These are phyloP conservation scores for Typha latifolia DNA, from an alignment of 176 grass and related monocot species.

Conservation along the genomic window DNA sequence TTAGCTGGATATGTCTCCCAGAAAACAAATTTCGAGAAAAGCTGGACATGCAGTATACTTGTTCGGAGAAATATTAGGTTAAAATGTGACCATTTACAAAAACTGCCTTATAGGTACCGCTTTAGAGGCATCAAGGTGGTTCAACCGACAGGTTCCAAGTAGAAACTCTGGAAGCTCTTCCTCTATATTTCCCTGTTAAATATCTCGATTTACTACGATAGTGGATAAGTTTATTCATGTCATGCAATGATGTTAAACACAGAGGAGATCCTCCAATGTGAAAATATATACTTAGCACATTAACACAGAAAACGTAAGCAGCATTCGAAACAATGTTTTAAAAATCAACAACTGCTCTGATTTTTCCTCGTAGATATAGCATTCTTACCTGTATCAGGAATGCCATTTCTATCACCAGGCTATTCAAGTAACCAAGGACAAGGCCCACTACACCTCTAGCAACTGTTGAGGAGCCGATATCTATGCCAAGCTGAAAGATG, in stretches of 20 bases:
- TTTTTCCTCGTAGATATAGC: neutral
- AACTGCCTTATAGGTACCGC: neutral
- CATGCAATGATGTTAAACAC: neutral
- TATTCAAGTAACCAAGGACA: conserved; percentile 9
- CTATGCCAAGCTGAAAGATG: conserved; percentile 5
- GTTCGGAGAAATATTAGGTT: neutral
- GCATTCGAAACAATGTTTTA: neutral
- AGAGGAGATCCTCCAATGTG: neutral
- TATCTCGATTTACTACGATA: neutral
- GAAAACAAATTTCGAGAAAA: neutral
- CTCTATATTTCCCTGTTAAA: neutral
- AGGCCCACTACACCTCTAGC: conserved; percentile 9
- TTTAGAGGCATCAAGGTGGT: conserved; percentile 1
- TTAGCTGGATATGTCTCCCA: neutral
- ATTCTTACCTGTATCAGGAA: conserved; percentile 9
- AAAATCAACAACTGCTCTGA: neutral
- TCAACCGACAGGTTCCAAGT: conserved; percentile 1
- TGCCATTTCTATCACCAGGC: conserved; percentile 10
- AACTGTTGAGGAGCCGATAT: conserved; percentile 3
- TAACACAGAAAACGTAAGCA: neutral
- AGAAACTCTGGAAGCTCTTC: conserved; percentile 1
- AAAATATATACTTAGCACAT: neutral
- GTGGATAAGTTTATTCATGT: neutral
- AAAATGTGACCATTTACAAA: neutral
- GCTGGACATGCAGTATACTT: neutral